Base-by-base conservation (phyloP, 225 moss, liverwort and hornwort genomes). In the Polytrichum formosum region DNA sequence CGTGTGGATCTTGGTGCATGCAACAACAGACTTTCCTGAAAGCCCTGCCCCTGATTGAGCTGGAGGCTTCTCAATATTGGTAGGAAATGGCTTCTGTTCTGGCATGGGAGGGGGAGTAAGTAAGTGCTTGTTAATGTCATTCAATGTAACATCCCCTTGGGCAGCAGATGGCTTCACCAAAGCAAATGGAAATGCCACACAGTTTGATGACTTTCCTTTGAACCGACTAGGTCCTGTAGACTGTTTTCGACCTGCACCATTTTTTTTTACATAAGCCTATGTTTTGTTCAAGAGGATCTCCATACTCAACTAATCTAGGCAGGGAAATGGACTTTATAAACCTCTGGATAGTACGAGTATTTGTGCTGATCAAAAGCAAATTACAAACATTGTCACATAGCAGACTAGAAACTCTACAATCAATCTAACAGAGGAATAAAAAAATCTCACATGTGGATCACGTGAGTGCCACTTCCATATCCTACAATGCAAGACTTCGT, bases 1-100 rank as follows among this genome's bases (percentile, higher is more conserved):
- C 54, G 93, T 93, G 64, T 91, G 93, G 72, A 93, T 93, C 80
- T 89, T 91, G 29, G 93, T 93, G 62, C 91, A 89, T 6, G 91
- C 78, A 23, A 91, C 83, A 63, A 93, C 79, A 56, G 89, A 93
- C 77, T 93, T 93, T 22, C 93, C 91, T 7, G 91, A 93, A 26
- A 91, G 80, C 28, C 93, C 93, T 28, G 78, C 78, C 28, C 93
- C 93, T 28, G 78, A 78, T 7, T 83, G 80, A 55, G 81, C 73
- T 53, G 85, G 73, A 67, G 80, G 83, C 16, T 73, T 73, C 67
- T 82, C 87, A 72, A 83, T 87, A 61, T 82, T 72, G 9, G 65
- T 31, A 23, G 81, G 74, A 60, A 77, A 67, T 73, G 76, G 72
- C 84, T 81, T 56, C 63, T 77, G 77, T 7, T 77, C 67, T 54